These are phyloP conservation scores for Ochromonadaceae sp. DNA, from an alignment of 352 stramenopile species.

Conservation along the genomic window DNA sequence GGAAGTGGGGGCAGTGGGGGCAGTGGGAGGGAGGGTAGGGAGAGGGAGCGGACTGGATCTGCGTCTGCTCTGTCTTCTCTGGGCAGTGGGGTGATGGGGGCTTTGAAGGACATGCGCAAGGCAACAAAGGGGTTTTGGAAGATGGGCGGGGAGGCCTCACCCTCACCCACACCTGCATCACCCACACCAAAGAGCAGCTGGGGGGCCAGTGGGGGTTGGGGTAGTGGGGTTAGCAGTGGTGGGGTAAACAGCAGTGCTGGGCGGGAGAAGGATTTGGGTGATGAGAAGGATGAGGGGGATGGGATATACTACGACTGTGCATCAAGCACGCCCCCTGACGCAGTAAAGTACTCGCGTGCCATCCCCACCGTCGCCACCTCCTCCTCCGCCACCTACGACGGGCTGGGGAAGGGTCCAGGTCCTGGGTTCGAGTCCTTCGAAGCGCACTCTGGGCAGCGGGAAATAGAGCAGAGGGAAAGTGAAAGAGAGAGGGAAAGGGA, in stretches of 20 bases:
- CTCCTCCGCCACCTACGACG: too few relatives aligned
- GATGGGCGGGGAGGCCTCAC: neutral
- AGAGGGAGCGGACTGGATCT: too few relatives aligned
- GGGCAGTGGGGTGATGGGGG: neutral
- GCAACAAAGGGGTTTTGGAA: neutral
- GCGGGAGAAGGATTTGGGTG: neutral
- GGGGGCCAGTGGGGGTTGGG: too few relatives aligned
- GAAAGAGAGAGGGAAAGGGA: neutral
- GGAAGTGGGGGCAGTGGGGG: neutral
- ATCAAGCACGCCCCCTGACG: too few relatives aligned
- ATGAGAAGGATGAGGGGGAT: constrained; percentile 18
- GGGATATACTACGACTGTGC: constrained; percentile 1
- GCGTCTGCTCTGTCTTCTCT: neutral
- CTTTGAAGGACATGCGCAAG: constrained; percentile 1
- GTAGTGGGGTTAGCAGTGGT: too few relatives aligned
- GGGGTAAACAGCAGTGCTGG: neutral
- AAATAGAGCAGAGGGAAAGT: neutral
- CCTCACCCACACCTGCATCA: neutral
- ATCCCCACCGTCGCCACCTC: too few relatives aligned
- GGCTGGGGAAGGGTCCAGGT: too few relatives aligned
- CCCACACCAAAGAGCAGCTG: neutral
- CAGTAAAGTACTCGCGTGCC: too few relatives aligned
- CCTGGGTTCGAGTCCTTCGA: too few relatives aligned
- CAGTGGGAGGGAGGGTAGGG: neutral
- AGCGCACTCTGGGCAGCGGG: too few relatives aligned